Conservation (phyloP, 768 basidiomycete genomes). For the Russula emetica region DNA sequence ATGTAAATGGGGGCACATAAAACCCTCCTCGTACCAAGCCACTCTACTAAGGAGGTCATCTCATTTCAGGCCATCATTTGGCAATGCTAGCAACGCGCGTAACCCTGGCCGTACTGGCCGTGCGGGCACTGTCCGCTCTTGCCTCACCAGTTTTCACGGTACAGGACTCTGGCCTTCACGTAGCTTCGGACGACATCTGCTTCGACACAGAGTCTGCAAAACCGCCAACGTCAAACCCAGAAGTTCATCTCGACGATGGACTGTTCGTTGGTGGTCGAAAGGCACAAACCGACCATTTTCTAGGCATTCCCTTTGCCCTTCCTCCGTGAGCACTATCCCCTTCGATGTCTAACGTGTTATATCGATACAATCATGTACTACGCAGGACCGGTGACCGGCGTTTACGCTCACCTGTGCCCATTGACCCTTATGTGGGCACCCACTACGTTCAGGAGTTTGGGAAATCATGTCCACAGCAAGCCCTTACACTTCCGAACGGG, state of each 20-base stretch:
- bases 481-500: conserved; percentile 16
- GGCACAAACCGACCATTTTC: conserved; percentile 33
- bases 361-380: not conserved
- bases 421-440: conserved; percentile 22
- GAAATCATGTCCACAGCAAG: conserved; percentile 31
- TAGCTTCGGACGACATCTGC: not conserved
- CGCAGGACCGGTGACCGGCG: conserved; percentile 37
- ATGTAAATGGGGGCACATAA: not conserved
- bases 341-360: too few species aligned
- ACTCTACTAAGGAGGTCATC: not conserved
- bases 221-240: not conserved
- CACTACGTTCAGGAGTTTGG: conserved; percentile 28
- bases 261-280: conserved; percentile 32
- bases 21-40: not conserved
- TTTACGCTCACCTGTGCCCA: conserved; percentile 35
- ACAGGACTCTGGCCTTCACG: not conserved
- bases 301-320: conserved; percentile 42
- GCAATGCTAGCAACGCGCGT: conserved; percentile 9
- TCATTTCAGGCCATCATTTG: not conserved
- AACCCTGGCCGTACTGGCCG: conserved; percentile 10
- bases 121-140: conserved; percentile 10
- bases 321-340: conserved; percentile 36
- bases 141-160: conserved; percentile 8
- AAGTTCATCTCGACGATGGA: conserved; percentile 33
- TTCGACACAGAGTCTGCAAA: not conserved